A percentile compares a stretch with the other conserved stretches of the same genome.
Evolutionary conservation across 202 grass and related monocot species (phyloP).

Genomic region (Zoysia matrella): DNA sequence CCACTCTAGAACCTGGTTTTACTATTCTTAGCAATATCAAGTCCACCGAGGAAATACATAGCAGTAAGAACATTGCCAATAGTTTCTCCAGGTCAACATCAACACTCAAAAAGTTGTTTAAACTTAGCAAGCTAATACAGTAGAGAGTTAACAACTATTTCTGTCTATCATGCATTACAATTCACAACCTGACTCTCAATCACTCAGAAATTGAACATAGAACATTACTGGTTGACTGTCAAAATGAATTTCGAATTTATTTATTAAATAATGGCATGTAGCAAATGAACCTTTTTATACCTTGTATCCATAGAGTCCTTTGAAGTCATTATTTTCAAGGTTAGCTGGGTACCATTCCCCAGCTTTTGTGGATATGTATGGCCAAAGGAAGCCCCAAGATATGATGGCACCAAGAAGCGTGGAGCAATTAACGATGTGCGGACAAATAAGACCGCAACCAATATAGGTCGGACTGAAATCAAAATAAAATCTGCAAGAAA

Average conservation of each 20-base stretch:
- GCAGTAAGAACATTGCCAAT: not conserved
- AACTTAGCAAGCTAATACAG: not conserved
- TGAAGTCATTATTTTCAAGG: constrained; percentile 87
- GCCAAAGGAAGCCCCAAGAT: constrained; percentile 98
- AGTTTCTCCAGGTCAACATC: constrained; percentile 15
- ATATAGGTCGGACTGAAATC: constrained; percentile 98
- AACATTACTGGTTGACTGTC: constrained; percentile 3
- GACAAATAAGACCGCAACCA: constrained; percentile 95
- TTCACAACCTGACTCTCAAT: not conserved
- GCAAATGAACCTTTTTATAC: constrained; percentile 41
- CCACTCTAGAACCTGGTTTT: not conserved
- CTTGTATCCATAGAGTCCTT: constrained; percentile 97
- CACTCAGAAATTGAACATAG: not conserved
- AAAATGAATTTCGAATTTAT: not conserved
- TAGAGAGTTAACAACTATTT: not conserved
- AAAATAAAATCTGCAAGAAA: constrained; percentile 89
- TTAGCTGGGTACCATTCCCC: constrained; percentile 90
- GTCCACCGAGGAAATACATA: not conserved
- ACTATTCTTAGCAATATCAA: not conserved
- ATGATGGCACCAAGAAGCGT: constrained; percentile 91
- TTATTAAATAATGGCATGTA: not conserved
- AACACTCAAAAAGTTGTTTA: not conserved
- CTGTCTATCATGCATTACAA: not conserved
- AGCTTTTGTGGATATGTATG: constrained; percentile 80
- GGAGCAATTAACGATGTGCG: constrained; percentile 96